phyloP scores from a whole-genome alignment of 2,329 filamentous ascomycete genomes.

The Hyphodiscus sp. region DNA sequence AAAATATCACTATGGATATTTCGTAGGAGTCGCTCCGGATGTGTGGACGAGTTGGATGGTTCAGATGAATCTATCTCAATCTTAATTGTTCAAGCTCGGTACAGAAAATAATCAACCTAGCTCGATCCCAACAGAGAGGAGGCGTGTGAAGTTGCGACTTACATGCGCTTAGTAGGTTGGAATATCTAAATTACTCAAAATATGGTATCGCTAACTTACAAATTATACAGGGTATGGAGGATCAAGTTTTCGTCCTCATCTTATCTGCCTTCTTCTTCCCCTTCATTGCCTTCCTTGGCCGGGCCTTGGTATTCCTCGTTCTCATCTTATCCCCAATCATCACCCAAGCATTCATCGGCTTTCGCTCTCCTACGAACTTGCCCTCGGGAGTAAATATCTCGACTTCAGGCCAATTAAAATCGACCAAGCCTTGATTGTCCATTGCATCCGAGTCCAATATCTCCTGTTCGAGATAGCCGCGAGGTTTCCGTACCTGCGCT shows the following conservation, averaged over 20 bases:
- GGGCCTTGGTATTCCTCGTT: constrained; percentile 41
- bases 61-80: too few relatives aligned
- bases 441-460: constrained; percentile 1
- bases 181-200: not conserved
- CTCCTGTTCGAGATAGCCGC: not conserved
- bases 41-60: too few relatives aligned
- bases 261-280: constrained; percentile 44
- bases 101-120: too few relatives aligned
- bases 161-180: too few relatives aligned
- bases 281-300: constrained; percentile 67
- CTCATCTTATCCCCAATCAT: constrained; percentile 47
- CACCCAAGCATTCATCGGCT: constrained; percentile 66
- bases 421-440: constrained; percentile 13
- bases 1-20: too few relatives aligned
- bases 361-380: constrained; percentile 62
- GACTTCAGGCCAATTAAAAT: constrained; percentile 57
- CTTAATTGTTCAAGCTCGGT: too few relatives aligned
- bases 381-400: constrained; percentile 84
- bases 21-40: too few relatives aligned
- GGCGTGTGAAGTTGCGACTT: too few relatives aligned
- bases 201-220: not conserved
- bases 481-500: constrained; percentile 64
- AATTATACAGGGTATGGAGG: not conserved
- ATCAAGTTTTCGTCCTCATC: constrained; percentile 5
- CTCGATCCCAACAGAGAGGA: too few relatives aligned